These are phyloP conservation scores for Termitomyces sp. DNA, from an alignment of 768 basidiomycete genomes.

Conservation along the genomic window DNA sequence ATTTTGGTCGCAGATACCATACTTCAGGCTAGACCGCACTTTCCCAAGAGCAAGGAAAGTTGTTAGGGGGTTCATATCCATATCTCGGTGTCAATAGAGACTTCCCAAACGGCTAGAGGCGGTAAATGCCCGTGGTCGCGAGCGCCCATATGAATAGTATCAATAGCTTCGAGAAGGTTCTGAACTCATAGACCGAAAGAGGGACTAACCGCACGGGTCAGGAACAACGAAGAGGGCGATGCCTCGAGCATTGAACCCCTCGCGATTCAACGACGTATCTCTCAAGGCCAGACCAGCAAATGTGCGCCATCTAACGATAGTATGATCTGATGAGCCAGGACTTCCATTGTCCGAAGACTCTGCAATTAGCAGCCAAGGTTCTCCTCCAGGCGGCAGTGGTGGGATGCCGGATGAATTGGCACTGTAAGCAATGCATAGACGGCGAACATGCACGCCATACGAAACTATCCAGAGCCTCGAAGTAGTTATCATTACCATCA, in stretches of 20 bases:
- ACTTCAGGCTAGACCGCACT: slow-evolving; percentile 45
- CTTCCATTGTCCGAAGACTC: slow-evolving; percentile 66
- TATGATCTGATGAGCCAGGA: background rate
- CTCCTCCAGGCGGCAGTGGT: slow-evolving; percentile 32
- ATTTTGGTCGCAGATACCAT: slow-evolving; percentile 36
- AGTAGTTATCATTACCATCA: slow-evolving; percentile 62
- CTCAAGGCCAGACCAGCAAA: slow-evolving; percentile 22
- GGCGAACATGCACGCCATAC: slow-evolving; percentile 56
- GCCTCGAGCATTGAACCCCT: slow-evolving; percentile 39
- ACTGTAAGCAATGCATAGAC: slow-evolving; percentile 54
- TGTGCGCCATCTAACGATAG: background rate
- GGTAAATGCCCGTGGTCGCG: slow-evolving; percentile 46
- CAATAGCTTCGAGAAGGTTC: slow-evolving; percentile 56
- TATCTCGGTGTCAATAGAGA: slow-evolving; percentile 40
- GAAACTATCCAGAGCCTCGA: too few species aligned
- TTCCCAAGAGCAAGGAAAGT: slow-evolving; percentile 59
- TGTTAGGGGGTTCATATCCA: slow-evolving; percentile 44
- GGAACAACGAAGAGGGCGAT: slow-evolving; percentile 43
- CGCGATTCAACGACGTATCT: slow-evolving; percentile 45
- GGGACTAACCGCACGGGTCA: slow-evolving; percentile 48
- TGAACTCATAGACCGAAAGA: slow-evolving; percentile 55
- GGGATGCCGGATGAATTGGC: slow-evolving; percentile 10
- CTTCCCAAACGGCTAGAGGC: slow-evolving; percentile 41
- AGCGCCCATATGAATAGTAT: slow-evolving; percentile 37
- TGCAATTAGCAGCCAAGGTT: slow-evolving; percentile 47